These are phyloP conservation scores for Zhuliangozyma parablackwelliae DNA, from an alignment of 1,139 yeast genomes.

Conservation along the genomic window DNA sequence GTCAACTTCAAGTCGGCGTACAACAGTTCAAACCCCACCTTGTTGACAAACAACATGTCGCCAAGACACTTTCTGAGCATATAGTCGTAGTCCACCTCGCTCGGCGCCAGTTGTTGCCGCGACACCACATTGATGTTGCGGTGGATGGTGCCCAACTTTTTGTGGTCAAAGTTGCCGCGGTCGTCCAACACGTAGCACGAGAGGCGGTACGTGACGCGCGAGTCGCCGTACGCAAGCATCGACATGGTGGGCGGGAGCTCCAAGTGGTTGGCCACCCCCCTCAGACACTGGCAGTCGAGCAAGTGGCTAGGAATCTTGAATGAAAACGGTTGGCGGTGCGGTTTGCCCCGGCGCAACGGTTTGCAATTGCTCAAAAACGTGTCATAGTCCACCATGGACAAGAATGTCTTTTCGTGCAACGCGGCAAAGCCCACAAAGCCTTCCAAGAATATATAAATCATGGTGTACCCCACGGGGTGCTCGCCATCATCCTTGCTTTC, in stretches of 20 bases:
- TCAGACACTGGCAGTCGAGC: slow-evolving; percentile 6
- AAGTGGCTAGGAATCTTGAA: slow-evolving; percentile 7
- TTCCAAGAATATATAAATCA: slow-evolving; percentile 7
- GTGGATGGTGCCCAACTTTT: slow-evolving; percentile 1
- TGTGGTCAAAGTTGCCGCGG: slow-evolving; percentile 1
- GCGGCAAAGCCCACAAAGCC: slow-evolving; percentile 3
- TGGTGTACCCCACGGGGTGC: slow-evolving; percentile 3
- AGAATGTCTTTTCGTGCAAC: slow-evolving; percentile 1
- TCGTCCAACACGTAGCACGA: slow-evolving; percentile 4
- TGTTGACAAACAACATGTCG: slow-evolving; percentile 3
- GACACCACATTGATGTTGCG: slow-evolving; percentile 1
- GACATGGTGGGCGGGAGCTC: slow-evolving; percentile 6
- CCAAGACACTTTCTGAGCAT: slow-evolving; percentile 1
- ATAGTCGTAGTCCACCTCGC: slow-evolving; percentile 1
- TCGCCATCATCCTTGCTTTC: not conserved
- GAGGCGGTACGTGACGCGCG: slow-evolving; percentile 3
- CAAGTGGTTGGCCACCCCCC: slow-evolving; percentile 5
- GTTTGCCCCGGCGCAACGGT: not conserved
- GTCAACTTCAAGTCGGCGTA: slow-evolving; percentile 1
- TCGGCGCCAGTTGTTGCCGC: not conserved
- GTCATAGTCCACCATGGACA: slow-evolving; percentile 8
- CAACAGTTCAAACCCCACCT: slow-evolving; percentile 4
- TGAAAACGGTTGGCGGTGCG: slow-evolving; percentile 1
- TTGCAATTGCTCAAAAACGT: not conserved
- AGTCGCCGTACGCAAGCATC: slow-evolving; percentile 1